phyloP scores from a whole-genome alignment of 441 rosid species.

The Francoa sonchifolia region DNA sequence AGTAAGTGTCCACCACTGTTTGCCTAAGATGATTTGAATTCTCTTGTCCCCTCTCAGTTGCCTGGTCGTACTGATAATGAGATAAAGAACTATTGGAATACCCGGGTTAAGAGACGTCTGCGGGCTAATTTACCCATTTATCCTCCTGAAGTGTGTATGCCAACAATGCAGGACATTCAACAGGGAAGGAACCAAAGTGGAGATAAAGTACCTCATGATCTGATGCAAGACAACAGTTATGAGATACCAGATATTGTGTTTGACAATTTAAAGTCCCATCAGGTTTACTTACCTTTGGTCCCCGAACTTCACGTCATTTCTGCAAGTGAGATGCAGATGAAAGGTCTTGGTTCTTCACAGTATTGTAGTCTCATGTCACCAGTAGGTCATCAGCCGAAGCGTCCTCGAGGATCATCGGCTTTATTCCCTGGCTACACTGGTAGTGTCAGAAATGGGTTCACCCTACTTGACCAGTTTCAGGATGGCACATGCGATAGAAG shows the following conservation, averaged over 20 bases:
- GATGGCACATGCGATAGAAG: conserved; percentile 31
- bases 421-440: conserved; percentile 30
- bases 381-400: conserved; percentile 41
- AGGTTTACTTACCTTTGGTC: conserved; percentile 35
- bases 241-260: conserved; percentile 62
- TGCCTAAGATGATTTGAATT: conserved; percentile 2
- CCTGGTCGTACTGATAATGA: conserved; percentile 99
- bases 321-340: conserved; percentile 45
- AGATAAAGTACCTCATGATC: conserved; percentile 41
- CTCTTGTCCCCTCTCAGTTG: conserved; percentile 32
- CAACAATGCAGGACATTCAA: conserved; percentile 49
- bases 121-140: conserved; percentile 94
- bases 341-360: conserved; percentile 46
- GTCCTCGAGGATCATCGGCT: conserved; percentile 42
- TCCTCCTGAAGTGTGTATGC: conserved; percentile 69
- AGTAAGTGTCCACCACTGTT: conserved; percentile 1
- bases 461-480: conserved; percentile 38
- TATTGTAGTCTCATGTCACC: conserved; percentile 48
- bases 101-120: conserved; percentile 84
- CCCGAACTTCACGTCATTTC: conserved; percentile 55
- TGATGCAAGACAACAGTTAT: conserved; percentile 35
- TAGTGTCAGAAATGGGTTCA: conserved; percentile 36
- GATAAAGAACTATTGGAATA: conserved; percentile 98
- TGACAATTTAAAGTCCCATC: conserved; percentile 51
- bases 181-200: conserved; percentile 26